Percentiles rank a stretch among this genome's conserved stretches.
Evolutionary conservation across 2,329 filamentous ascomycete species (phyloP).

Genomic region (Fusarium phyllophilum): DNA sequence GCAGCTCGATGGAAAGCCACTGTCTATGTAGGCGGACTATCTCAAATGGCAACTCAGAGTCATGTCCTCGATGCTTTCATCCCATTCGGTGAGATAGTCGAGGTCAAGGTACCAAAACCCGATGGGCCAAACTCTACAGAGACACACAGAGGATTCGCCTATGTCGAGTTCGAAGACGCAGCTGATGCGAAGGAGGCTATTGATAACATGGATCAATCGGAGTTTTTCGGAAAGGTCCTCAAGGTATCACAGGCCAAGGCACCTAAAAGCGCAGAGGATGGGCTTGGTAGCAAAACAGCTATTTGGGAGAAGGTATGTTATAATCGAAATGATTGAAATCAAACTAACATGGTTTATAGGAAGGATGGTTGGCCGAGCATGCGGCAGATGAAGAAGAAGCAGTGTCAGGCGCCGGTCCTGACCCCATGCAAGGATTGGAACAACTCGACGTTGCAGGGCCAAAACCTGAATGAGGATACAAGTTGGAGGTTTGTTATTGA

Average conservation of each 20-base stretch:
- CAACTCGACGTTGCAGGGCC: slow-evolving; percentile 94
- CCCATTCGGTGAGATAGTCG: slow-evolving; percentile 94
- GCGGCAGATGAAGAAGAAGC: slow-evolving; percentile 60
- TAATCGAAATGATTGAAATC: not conserved
- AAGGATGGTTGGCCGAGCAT: slow-evolving; percentile 91
- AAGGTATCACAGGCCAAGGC: slow-evolving; percentile 93
- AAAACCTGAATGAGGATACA: slow-evolving; percentile 68
- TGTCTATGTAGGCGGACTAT: slow-evolving; percentile 89
- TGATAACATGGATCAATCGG: slow-evolving; percentile 98
- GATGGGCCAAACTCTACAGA: slow-evolving; percentile 83
- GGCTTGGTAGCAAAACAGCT: slow-evolving; percentile 90
- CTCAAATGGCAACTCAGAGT: slow-evolving; percentile 77
- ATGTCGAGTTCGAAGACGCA: slow-evolving; percentile 90
- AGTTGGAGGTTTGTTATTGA: slow-evolving; percentile 28
- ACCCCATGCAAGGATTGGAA: slow-evolving; percentile 97
- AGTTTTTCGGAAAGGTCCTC: slow-evolving; percentile 91
- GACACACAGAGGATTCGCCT: slow-evolving; percentile 90
- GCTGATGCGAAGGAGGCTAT: slow-evolving; percentile 94
- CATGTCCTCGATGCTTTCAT: slow-evolving; percentile 92
- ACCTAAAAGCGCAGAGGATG: slow-evolving; percentile 88
- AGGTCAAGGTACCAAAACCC: slow-evolving; percentile 89
- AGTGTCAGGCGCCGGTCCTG: slow-evolving; percentile 67
- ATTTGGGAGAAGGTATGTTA: slow-evolving; percentile 91
- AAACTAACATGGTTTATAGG: slow-evolving; percentile 62
- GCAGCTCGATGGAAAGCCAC: slow-evolving; percentile 87